Evolutionary conservation across 768 basidiomycete species (phyloP).

Genomic region (Amanita fuliginea): DNA sequence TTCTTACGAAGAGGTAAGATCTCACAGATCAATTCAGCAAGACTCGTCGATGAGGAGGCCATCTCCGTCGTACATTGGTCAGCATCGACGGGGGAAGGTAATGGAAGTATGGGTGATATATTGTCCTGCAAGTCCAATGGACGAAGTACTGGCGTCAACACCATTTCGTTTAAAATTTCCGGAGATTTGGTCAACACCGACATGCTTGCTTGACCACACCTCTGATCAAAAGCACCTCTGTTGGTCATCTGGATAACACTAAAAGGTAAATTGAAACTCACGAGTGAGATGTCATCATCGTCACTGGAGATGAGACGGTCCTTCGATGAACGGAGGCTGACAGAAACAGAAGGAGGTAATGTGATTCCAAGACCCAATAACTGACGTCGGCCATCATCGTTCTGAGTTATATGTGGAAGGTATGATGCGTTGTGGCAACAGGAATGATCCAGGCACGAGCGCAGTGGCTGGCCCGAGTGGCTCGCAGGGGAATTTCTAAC

Average conservation of each 20-base stretch:
- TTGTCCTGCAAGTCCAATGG: conserved; percentile 1
- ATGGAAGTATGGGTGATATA: neutral
- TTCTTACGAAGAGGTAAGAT: neutral
- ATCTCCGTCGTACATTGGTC: neutral
- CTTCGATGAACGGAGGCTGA: neutral
- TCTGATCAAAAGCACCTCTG: neutral
- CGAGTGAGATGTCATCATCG: neutral
- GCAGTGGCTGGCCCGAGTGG: neutral
- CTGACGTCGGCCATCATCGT: neutral
- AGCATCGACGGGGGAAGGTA: neutral
- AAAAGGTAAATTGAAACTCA: neutral
- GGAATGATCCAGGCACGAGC: neutral
- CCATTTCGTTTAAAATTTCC: neutral
- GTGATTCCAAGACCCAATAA: neutral
- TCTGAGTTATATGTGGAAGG: neutral
- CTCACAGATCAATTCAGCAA: neutral
- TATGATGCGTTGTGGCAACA: neutral
- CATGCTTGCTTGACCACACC: neutral
- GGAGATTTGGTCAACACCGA: neutral
- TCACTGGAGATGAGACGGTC: neutral
- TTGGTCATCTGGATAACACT: neutral
- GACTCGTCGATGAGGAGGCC: neutral
- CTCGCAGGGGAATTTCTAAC: neutral
- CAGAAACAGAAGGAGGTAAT: neutral
- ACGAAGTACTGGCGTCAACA: neutral